Base-by-base conservation (phyloP, 495 filamentous ascomycete genomes). In the Penicillium egyptiacum region DNA sequence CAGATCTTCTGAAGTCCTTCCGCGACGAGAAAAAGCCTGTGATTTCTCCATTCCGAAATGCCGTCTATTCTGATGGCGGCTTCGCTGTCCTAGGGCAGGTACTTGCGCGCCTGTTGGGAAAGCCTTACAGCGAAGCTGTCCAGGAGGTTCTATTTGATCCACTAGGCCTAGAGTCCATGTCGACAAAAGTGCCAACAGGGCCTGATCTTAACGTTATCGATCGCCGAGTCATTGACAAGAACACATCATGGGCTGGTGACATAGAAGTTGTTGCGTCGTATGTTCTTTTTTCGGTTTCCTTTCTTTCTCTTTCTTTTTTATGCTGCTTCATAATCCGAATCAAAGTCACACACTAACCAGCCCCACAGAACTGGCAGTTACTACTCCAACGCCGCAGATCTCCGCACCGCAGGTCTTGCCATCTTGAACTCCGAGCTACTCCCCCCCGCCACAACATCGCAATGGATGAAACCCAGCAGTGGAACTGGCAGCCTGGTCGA, bases 61-160 rank as follows among this genome's bases (percentile, higher is more conserved):
- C 58, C 12, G 23, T 60, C 4, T 50, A 50, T 25, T 50, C 54
- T 9, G 54, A 56, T 33, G 54, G 44, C 10, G 54, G 54, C 0
- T 56, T 42, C 25, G 45, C 54, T 10, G 71, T 83, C 52, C 63
- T 84, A 12, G 75, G 72, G 0, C 82, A 83, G 55, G 79, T 78
- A 0, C 70, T 84, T 46, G 78, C 81, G 52, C 66, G 63, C 51
- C 80, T 83, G 51, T 75, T 74, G 7, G 72, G 74, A 12, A 75
- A 70, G 47, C 50, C 40, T 4, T 81, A 79, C 50, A 43, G 68
- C 17, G 46, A 67, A 0, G 70, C 79, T 58, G 60, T 84, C 14
- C 44, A 80, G 43, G 60, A 71, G 1, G 57, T 60, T 26, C 16
- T 84, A 2, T 58, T 79, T 25, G 37, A 59, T 6, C 75, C 73